Percentiles rank a stretch among this genome's conserved stretches.
Evolutionary conservation across 2,329 filamentous ascomycete genomes (phyloP).

Genomic region (Sarocladiaceae sp.): DNA sequence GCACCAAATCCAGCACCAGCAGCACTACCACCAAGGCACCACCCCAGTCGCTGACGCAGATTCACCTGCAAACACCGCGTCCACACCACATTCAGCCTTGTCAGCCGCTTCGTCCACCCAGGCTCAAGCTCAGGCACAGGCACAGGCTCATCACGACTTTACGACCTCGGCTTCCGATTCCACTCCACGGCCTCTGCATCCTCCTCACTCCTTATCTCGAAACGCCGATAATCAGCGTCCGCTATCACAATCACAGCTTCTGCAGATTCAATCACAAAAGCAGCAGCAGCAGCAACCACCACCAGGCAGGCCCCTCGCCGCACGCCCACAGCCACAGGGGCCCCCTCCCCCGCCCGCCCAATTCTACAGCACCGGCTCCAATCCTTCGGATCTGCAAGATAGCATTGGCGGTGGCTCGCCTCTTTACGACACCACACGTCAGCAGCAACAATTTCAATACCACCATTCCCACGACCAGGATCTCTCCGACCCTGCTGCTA

Average conservation of each 20-base stretch:
- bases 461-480: slow-evolving; percentile 17
- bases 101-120: neutral
- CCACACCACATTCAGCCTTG: slow-evolving; percentile 14
- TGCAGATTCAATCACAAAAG: neutral
- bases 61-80: slow-evolving; percentile 1
- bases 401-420: slow-evolving; percentile 7
- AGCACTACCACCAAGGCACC: slow-evolving; percentile 3
- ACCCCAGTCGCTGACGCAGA: neutral
- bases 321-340: slow-evolving; percentile 18
- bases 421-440: slow-evolving; percentile 9
- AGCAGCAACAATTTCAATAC: neutral
- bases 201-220: neutral
- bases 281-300: neutral
- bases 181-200: neutral
- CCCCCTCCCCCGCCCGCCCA: slow-evolving; percentile 18
- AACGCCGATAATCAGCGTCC: neutral
- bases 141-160: slow-evolving; percentile 15
- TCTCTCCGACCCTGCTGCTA: slow-evolving; percentile 20
- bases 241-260: neutral
- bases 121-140: slow-evolving; percentile 5
- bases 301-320: slow-evolving; percentile 5
- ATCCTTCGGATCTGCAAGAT: slow-evolving; percentile 10
- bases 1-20: slow-evolving; percentile 14
- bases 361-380: slow-evolving; percentile 6
- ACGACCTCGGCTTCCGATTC: neutral